These are phyloP conservation scores for Reticulascus tulasneorum DNA, from an alignment of 2,329 filamentous ascomycete species.

Conservation along the genomic window DNA sequence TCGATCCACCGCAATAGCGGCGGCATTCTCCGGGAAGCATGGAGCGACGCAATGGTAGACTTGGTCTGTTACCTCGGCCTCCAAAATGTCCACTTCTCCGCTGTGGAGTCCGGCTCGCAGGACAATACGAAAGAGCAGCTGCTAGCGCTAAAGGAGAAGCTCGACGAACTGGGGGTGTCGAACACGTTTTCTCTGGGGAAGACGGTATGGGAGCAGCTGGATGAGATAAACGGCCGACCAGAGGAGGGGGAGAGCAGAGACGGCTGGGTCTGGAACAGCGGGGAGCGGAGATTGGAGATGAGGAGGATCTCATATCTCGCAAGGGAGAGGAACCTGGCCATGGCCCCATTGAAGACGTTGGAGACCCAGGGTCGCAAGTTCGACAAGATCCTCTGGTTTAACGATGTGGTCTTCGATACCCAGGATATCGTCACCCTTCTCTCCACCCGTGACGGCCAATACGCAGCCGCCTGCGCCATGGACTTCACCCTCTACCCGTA, in stretches of 20 bases:
- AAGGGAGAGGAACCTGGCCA: conserved; percentile 56
- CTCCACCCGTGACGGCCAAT: conserved; percentile 49
- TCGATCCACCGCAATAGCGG: conserved; percentile 62
- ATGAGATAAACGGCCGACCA: conserved; percentile 44
- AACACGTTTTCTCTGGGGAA: conserved; percentile 56
- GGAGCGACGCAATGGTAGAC: conserved; percentile 55
- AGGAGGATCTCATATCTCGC: conserved; percentile 67
- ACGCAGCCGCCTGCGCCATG: conserved; percentile 57
- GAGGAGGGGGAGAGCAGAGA: conserved; percentile 30
- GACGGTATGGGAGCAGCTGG: conserved; percentile 48
- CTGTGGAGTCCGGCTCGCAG: conserved; percentile 65
- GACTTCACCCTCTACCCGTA: conserved; percentile 51
- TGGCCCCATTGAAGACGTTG: conserved; percentile 54
- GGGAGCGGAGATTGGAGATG: conserved; percentile 48
- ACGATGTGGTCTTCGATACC: conserved; percentile 55
- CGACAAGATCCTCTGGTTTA: conserved; percentile 56
- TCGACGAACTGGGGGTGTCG: conserved; percentile 46
- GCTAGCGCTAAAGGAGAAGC: neutral
- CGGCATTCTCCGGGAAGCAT: conserved; percentile 56
- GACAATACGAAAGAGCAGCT: conserved; percentile 55
- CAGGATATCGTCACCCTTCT: conserved; percentile 50
- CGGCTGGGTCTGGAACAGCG: conserved; percentile 59
- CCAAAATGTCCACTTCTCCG: conserved; percentile 58
- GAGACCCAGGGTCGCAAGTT: conserved; percentile 40
- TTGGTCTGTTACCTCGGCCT: conserved; percentile 41